Conservation (phyloP, 345 rosid species). For the Lagerstroemia speciosa region DNA sequence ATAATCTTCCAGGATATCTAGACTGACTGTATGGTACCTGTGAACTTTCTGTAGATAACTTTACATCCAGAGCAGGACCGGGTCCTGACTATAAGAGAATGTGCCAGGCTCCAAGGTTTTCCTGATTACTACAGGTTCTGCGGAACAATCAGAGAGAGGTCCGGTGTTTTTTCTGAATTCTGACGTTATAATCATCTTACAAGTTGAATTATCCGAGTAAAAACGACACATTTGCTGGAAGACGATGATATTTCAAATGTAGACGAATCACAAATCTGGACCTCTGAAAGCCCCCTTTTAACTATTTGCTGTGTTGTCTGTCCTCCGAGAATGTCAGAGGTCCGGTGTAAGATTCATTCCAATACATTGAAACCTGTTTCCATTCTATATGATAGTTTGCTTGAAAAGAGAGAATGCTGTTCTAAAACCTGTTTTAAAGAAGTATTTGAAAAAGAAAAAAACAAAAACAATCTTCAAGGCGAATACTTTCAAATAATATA, state of each 20-base stretch:
- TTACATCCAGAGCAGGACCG: conserved; percentile 97
- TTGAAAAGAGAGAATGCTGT: neutral
- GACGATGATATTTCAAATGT: neutral
- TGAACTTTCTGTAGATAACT: conserved; percentile 33
- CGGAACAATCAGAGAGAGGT: conserved; percentile 73
- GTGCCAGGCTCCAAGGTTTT: conserved; percentile 93
- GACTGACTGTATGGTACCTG: neutral
- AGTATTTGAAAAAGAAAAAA: neutral
- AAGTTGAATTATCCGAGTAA: neutral
- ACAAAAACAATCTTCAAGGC: neutral
- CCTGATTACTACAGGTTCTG: conserved; percentile 87
- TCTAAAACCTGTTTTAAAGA: too few relatives aligned
- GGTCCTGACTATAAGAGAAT: conserved; percentile 72
- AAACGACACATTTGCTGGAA: neutral
- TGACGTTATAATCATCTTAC: neutral
- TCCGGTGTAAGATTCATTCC: neutral
- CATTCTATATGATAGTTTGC: neutral
- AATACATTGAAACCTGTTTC: neutral
- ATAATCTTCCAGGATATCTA: neutral
- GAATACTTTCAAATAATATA: neutral
- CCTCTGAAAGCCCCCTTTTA: neutral
- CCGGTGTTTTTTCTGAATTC: conserved; percentile 4
- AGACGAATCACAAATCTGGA: neutral
- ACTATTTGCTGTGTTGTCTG: too few relatives aligned
- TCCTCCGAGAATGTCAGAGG: neutral